Conservation (phyloP, 768 basidiomycete genomes). For the Cystobasidium ongulense region DNA sequence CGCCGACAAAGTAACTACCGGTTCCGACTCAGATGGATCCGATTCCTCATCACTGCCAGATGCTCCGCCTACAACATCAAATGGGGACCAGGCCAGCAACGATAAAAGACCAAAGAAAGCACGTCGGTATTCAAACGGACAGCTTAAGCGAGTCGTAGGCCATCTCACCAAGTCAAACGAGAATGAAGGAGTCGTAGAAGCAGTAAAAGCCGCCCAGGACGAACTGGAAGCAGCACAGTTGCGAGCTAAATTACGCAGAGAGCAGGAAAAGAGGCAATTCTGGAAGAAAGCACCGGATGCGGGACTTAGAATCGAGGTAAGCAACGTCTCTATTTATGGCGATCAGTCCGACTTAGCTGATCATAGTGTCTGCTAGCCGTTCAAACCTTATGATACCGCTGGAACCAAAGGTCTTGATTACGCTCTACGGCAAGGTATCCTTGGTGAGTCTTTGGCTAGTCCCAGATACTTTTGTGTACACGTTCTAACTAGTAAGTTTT, state of each 20-base stretch:
- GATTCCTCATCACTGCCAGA: neutral
- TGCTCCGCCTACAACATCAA: neutral
- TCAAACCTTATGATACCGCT: neutral
- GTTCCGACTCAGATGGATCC: neutral
- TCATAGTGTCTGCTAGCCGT: neutral
- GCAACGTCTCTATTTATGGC: neutral
- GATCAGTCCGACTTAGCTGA: neutral
- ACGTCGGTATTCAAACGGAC: neutral
- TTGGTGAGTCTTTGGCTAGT: neutral
- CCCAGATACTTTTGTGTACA: neutral
- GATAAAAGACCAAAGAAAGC: neutral
- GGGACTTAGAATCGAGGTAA: neutral
- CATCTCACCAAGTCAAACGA: neutral
- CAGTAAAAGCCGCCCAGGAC: conserved; percentile 6
- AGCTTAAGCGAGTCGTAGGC: conserved; percentile 2
- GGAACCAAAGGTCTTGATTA: conserved; percentile 2
- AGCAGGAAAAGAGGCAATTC: conserved; percentile 5
- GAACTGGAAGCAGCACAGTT: neutral
- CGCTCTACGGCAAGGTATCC: conserved; percentile 5
- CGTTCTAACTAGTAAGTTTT: neutral
- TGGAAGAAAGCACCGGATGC: neutral
- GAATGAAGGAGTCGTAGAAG: neutral
- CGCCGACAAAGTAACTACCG: neutral
- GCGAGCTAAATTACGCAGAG: neutral
- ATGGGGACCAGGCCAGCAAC: neutral